These are phyloP conservation scores for Debaryomyces nepalensis DNA, from an alignment of 1,139 yeast species.

Conservation along the genomic window DNA sequence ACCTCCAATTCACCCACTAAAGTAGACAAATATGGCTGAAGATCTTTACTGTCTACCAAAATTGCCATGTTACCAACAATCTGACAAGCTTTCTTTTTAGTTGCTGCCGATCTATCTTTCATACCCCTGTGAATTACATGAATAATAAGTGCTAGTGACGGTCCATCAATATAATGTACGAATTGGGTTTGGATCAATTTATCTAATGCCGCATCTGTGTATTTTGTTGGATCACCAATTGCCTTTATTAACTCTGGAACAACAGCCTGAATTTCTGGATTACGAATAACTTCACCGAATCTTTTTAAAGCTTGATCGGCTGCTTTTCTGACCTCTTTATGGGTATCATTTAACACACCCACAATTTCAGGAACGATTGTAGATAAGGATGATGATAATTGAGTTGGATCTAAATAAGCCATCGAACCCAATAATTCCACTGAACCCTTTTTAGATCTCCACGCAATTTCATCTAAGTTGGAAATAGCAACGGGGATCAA, in stretches of 20 bases:
- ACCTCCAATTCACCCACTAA: slow-evolving; percentile 82
- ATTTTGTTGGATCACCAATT: slow-evolving; percentile 91
- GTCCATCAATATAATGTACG: slow-evolving; percentile 97
- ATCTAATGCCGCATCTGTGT: slow-evolving; percentile 87
- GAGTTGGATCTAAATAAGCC: slow-evolving; percentile 97
- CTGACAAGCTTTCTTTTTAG: slow-evolving; percentile 94
- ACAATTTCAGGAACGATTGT: slow-evolving; percentile 95
- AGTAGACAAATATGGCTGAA: slow-evolving; percentile 78
- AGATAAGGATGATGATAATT: slow-evolving; percentile 85
- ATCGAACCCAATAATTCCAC: slow-evolving; percentile 94
- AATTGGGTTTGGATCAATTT: slow-evolving; percentile 88
- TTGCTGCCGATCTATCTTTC: slow-evolving; percentile 88
- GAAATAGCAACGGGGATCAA: slow-evolving; percentile 89
- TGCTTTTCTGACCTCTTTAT: slow-evolving; percentile 94
- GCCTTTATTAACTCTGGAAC: slow-evolving; percentile 92
- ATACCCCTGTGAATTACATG: slow-evolving; percentile 96
- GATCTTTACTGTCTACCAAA: slow-evolving; percentile 84
- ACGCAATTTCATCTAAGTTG: slow-evolving; percentile 84
- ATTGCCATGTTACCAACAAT: slow-evolving; percentile 99
- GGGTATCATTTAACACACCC: slow-evolving; percentile 91
- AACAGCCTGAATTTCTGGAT: slow-evolving; percentile 90
- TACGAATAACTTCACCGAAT: slow-evolving; percentile 96
- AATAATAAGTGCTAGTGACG: slow-evolving; percentile 91
- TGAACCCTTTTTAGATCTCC: slow-evolving; percentile 98
- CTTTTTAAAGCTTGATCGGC: slow-evolving; percentile 88